Percentiles rank a stretch among this genome's conserved stretches.
These are phyloP conservation scores for Fusarium sp. DNA, from an alignment of 2,329 filamentous ascomycete species.

Conservation along the genomic window DNA sequence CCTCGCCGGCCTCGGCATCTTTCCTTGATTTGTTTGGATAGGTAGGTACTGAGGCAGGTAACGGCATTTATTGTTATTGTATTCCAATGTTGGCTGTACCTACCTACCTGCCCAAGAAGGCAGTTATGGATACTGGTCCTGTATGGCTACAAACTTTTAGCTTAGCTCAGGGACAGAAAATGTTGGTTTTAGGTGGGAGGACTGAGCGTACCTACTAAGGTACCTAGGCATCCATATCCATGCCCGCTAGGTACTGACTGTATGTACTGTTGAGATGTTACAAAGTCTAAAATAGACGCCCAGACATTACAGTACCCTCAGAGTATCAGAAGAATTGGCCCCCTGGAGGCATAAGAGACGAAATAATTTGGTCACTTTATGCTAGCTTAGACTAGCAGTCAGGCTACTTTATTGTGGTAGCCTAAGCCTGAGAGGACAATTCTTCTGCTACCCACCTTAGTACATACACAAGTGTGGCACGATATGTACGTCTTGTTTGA, in stretches of 20 bases:
- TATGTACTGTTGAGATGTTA: constrained; percentile 13
- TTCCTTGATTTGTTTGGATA: not conserved
- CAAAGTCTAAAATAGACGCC: constrained; percentile 1
- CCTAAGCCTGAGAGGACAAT: too few relatives aligned
- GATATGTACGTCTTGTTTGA: not conserved
- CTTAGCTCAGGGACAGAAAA: constrained; percentile 21
- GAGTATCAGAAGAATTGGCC: not conserved
- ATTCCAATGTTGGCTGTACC: not conserved
- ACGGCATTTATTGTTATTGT: not conserved
- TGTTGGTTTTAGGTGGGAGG: constrained; percentile 15
- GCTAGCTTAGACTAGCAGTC: too few relatives aligned
- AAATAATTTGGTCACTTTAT: too few relatives aligned
- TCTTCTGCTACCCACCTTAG: too few relatives aligned
- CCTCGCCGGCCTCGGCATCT: not conserved
- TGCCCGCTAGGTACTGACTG: not conserved
- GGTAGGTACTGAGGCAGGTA: not conserved
- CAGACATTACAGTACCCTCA: not conserved
- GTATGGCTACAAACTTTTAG: constrained; percentile 24
- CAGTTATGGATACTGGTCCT: not conserved
- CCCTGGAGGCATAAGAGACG: too few relatives aligned
- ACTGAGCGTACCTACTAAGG: constrained; percentile 20
- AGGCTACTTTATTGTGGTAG: too few relatives aligned
- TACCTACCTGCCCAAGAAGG: not conserved
- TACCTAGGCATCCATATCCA: not conserved
- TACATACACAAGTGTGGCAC: not conserved